Conservation (phyloP, 345 rosid species). For the Punica granatum region DNA sequence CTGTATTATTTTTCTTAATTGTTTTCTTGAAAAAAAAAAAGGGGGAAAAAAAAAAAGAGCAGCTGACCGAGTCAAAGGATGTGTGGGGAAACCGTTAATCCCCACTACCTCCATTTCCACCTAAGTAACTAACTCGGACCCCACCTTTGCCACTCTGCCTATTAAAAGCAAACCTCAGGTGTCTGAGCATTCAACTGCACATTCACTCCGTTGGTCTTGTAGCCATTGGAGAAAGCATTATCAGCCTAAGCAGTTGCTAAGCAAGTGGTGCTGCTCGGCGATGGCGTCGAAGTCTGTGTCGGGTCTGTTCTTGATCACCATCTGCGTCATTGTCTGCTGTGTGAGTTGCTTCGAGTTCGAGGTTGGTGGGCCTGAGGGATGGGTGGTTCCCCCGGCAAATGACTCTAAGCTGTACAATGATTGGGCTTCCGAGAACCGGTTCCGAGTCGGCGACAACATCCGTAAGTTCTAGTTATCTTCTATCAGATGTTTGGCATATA, state of each 20-base stretch:
- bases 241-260: neutral
- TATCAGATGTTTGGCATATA: no score
- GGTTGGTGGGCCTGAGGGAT: constrained; percentile 38
- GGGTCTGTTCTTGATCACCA: constrained; percentile 9
- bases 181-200: neutral
- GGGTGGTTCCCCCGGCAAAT: constrained; percentile 45
- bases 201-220: neutral
- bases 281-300: constrained; percentile 9
- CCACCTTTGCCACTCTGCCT: neutral
- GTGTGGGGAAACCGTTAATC: neutral
- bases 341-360: constrained; percentile 35
- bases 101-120: constrained; percentile 28
- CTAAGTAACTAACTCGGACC: constrained; percentile 10
- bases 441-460: constrained; percentile 36
- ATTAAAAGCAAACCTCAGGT: neutral
- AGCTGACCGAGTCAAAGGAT: constrained; percentile 13
- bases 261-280: neutral
- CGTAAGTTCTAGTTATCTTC: constrained; percentile 43
- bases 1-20: no score
- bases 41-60: neutral
- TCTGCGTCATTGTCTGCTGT: constrained; percentile 12
- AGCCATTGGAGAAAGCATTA: neutral
- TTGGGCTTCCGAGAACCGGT: constrained; percentile 59
- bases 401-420: constrained; percentile 43
- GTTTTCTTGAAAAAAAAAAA: neutral